phyloP scores from a whole-genome alignment of 805 yeast genomes.

The Candida nitratophila region DNA sequence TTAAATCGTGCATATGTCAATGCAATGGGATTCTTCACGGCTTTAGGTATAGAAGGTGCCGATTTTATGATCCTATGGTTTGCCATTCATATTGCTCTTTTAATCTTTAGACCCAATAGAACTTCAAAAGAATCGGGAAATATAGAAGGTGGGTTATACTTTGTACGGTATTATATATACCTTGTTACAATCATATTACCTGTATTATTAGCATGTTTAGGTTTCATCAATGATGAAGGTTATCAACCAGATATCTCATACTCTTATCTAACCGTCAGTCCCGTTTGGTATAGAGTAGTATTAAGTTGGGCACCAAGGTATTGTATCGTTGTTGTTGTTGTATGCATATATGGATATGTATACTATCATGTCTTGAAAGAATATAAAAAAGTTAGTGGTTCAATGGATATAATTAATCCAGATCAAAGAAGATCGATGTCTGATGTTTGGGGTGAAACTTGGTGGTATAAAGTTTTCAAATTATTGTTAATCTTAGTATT shows the following conservation, averaged over 20 bases:
- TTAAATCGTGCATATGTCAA: conserved; percentile 38
- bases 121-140: conserved; percentile 26
- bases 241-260: conserved; percentile 61
- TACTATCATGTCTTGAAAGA: conserved; percentile 67
- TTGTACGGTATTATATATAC: conserved; percentile 51
- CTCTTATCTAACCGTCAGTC: conserved; percentile 72
- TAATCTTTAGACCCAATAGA: conserved; percentile 59
- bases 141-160: conserved; percentile 69
- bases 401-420: conserved; percentile 14
- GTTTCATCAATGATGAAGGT: conserved; percentile 50
- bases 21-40: conserved; percentile 75
- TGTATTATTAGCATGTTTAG: conserved; percentile 59
- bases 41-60: conserved; percentile 75
- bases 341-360: conserved; percentile 59
- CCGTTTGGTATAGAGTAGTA: conserved; percentile 66
- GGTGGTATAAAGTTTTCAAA: conserved; percentile 25
- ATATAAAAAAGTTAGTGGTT: conserved; percentile 46
- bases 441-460: conserved; percentile 19
- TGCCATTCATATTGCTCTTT: conserved; percentile 73
- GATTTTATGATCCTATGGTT: conserved; percentile 77
- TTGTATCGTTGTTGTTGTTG: conserved; percentile 52
- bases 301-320: conserved; percentile 82
- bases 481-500: conserved; percentile 20
- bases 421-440: conserved; percentile 10
- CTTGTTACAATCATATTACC: conserved; percentile 55